Evolutionary conservation across 1,284 basidiomycete species (phyloP), one percentile per base, ranked within the genome.

Genomic region (Apiotrichum mycotoxinovorans): DNA sequence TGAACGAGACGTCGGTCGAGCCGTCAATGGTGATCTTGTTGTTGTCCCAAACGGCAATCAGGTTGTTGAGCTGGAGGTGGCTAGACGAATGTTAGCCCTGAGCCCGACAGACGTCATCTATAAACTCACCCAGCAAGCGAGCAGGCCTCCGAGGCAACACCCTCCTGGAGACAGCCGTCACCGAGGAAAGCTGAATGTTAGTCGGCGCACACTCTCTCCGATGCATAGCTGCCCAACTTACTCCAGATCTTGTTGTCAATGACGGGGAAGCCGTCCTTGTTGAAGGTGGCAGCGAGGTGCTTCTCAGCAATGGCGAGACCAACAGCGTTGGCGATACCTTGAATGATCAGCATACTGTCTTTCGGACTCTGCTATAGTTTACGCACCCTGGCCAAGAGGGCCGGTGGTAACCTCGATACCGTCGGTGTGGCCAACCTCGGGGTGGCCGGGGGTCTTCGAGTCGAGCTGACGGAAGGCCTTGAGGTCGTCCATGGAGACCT

Each of bases 351-450:
- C n/a, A n/a, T n/a, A n/a, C n/a, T n/a, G n/a, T n/a, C n/a, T 43
- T 18, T 15, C 17, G 23, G 22, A 37, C 17, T 35, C 30, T 30
- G 20, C 26, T 15, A 38, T 20, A 22, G 27, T 25, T 20, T 4
- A 58, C 68, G 52, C 44, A 72, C 91, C 91, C 79, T 97, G 93
- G 50, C 93, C 93, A 35, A 97, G 87, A 60, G 94, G 93, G 62
- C 93, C 94, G 56, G 94, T 97, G 67, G 93, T 97, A 64, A 96
- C 91, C 80, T 97, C 93, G 63, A 97, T 84, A 69, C 93, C 93
- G 66, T 92, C 89, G 23, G 91, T 93, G 76, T 93, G 88, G 58
- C 85, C 83, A 56, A 84, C 80, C 78, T 97, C 93, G 37, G 92
- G 92, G 80, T 96, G 92, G 69, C 93, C 93, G 42, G 91, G 91